Conservation (phyloP, 2,329 filamentous ascomycete species). For the Trichoderma gracile region DNA sequence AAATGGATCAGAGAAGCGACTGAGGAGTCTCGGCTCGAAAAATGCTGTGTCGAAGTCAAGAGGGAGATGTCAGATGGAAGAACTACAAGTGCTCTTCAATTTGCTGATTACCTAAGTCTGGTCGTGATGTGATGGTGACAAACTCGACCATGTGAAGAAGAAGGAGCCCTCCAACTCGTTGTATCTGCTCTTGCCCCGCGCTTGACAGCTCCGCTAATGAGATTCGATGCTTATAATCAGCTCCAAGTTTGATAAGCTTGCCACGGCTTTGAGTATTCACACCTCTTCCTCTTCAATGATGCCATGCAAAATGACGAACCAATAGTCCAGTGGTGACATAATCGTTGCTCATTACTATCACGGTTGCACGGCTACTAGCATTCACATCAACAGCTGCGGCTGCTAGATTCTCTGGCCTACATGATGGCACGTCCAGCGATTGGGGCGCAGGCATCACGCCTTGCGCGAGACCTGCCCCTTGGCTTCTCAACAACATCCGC, state of each 20-base stretch:
- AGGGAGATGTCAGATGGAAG: neutral
- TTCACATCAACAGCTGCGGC: neutral
- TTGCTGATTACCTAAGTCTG: neutral
- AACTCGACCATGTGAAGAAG: no score
- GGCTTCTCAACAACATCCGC: conserved; percentile 36
- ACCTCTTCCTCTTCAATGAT: neutral
- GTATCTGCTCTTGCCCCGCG: conserved; percentile 10
- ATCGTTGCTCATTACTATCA: neutral
- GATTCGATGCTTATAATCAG: neutral
- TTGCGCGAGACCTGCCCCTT: conserved; percentile 41
- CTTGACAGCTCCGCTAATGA: conserved; percentile 2
- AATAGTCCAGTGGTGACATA: neutral
- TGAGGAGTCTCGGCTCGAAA: neutral
- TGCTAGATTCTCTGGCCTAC: neutral
- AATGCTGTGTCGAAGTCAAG: neutral
- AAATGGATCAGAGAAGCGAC: neutral
- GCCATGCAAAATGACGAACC: neutral
- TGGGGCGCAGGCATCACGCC: conserved; percentile 34
- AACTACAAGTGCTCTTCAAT: neutral
- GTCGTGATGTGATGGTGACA: neutral
- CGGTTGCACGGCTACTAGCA: neutral
- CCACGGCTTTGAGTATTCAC: neutral
- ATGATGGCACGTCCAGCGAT: conserved; percentile 30
- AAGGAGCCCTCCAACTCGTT: neutral
- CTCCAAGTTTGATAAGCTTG: neutral